A percentile compares a stretch with the other conserved stretches of the same genome.
phyloP scores from a whole-genome alignment of 176 grass and related monocot species.

The Carex parvula region DNA sequence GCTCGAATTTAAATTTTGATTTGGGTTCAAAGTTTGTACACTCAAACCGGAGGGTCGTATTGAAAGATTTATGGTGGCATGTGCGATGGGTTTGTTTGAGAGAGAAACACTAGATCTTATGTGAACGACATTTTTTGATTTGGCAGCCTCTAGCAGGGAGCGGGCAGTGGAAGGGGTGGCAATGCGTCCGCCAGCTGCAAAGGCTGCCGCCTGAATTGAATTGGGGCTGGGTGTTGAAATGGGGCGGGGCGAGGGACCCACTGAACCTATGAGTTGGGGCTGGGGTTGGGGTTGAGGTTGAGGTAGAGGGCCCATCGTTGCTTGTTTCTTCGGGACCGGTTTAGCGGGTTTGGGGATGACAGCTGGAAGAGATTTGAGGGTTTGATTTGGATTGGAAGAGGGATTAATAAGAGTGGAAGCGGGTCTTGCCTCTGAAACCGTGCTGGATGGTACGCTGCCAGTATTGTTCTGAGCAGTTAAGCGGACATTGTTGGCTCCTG shows the following conservation, averaged over 20 bases:
- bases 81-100: conserved; percentile 17
- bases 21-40: background rate
- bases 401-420: background rate
- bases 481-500: conserved; percentile 17
- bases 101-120: conserved; percentile 54
- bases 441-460: background rate
- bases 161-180: conserved; percentile 44
- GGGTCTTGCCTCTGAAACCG: conserved; percentile 2
- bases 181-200: conserved; percentile 88
- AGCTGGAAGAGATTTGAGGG: conserved; percentile 20
- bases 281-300: conserved; percentile 19
- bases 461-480: conserved; percentile 8
- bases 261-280: background rate
- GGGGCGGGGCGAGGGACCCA: background rate
- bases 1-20: conserved; percentile 6
- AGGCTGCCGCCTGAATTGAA: conserved; percentile 74
- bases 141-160: conserved; percentile 59
- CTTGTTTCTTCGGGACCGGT: background rate
- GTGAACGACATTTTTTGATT: conserved; percentile 70
- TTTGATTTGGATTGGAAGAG: conserved; percentile 10
- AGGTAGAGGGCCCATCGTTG: background rate
- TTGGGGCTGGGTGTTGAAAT: conserved; percentile 18
- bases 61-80: conserved; percentile 22
- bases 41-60: conserved; percentile 1
- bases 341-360: conserved; percentile 5